Conservation (phyloP, 129 eudicot species). For the Artemisia argyi region DNA sequence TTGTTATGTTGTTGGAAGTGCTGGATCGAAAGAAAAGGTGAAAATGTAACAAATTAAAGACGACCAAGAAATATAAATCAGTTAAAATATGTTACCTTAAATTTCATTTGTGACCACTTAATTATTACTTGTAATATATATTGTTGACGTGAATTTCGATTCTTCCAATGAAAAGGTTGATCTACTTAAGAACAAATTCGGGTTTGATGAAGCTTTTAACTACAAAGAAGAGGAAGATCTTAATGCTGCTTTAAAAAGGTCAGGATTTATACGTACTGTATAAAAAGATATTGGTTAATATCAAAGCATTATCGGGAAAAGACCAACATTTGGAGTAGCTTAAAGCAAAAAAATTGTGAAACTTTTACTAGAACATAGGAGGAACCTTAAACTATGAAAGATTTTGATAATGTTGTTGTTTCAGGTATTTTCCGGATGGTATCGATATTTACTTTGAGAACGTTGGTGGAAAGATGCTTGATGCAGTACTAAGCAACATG, state of each 20-base stretch:
- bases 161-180: conserved; percentile 20
- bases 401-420: not conserved
- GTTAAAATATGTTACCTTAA: too few relatives aligned
- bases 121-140: not conserved
- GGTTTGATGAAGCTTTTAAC: conserved; percentile 35
- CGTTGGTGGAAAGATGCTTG: conserved; percentile 68
- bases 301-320: too few relatives aligned
- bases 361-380: too few relatives aligned
- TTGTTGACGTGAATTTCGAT: not conserved
- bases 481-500: conserved; percentile 59
- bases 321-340: too few relatives aligned
- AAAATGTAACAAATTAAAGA: not conserved
- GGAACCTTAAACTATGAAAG: too few relatives aligned
- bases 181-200: conserved; percentile 25
- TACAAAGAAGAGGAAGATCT: conserved; percentile 34
- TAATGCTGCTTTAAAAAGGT: conserved; percentile 29
- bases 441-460: conserved; percentile 63
- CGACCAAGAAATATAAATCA: too few relatives aligned
- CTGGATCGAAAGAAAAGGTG: conserved; percentile 28
- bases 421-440: conserved; percentile 57
- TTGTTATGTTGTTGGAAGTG: conserved; percentile 29
- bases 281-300: not conserved
- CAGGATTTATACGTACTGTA: not conserved
- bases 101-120: not conserved
- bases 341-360: too few relatives aligned